phyloP scores from a whole-genome alignment of 164 flowering plant genomes.

The Vitis amurensis region DNA sequence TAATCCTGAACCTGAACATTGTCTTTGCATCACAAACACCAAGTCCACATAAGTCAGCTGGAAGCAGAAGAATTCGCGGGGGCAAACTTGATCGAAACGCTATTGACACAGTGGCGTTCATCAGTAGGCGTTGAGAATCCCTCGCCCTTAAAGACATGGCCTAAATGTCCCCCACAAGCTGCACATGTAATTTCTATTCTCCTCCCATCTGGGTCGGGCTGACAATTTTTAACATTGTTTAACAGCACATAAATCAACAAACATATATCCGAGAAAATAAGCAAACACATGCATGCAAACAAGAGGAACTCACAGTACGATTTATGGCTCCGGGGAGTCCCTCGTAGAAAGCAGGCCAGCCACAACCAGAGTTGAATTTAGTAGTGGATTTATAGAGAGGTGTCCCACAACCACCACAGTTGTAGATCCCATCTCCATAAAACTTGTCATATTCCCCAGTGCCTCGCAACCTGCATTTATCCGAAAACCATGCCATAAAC shows the following conservation, averaged over 20 bases:
- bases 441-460: constrained; percentile 85
- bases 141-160: constrained; percentile 86
- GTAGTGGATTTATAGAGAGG: constrained; percentile 70
- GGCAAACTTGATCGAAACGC: constrained; percentile 67
- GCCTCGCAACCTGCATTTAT: constrained; percentile 46
- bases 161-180: constrained; percentile 82
- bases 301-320: constrained; percentile 47
- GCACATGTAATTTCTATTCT: constrained; percentile 76
- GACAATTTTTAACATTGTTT: constrained; percentile 10
- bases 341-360: constrained; percentile 94
- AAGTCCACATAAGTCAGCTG: background rate
- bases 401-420: constrained; percentile 75
- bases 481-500: too few species aligned
- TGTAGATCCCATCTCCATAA: constrained; percentile 60
- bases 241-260: background rate
- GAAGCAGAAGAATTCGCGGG: constrained; percentile 30
- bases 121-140: constrained; percentile 62
- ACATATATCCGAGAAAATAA: background rate
- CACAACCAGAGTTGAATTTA: constrained; percentile 83
- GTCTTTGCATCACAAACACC: background rate
- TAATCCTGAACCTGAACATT: background rate
- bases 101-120: constrained; percentile 88
- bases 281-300: background rate
- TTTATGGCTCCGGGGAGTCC: constrained; percentile 82
- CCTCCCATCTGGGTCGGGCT: constrained; percentile 81